Conservation (phyloP, 1,284 basidiomycete species). For the Heliocybe sulcata region DNA sequence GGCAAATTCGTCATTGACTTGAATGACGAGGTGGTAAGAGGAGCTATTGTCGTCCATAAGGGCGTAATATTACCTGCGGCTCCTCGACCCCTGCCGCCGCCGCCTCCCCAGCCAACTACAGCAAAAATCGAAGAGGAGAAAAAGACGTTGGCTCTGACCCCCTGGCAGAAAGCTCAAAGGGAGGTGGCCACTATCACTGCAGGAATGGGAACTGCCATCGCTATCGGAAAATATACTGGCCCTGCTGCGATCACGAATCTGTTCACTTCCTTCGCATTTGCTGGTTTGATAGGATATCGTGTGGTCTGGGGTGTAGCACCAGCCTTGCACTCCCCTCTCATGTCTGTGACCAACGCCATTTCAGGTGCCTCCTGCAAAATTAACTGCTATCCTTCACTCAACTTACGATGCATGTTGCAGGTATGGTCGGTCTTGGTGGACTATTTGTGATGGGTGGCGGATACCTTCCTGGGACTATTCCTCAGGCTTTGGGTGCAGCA, state of each 20-base stretch:
- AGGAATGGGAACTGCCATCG: slow-evolving; percentile 67
- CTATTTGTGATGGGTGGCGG: slow-evolving; percentile 86
- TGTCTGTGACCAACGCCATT: slow-evolving; percentile 83
- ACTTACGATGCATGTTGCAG: slow-evolving; percentile 18
- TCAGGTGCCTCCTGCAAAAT: slow-evolving; percentile 35
- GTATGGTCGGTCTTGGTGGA: slow-evolving; percentile 79
- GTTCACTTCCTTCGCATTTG: slow-evolving; percentile 74
- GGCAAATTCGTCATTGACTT: slow-evolving; percentile 61
- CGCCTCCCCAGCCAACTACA: slow-evolving; percentile 39
- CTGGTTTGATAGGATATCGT: slow-evolving; percentile 77
- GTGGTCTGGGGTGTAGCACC: slow-evolving; percentile 85
- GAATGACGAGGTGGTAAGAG: slow-evolving; percentile 77
- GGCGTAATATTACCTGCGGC: slow-evolving; percentile 60
- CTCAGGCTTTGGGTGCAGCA: slow-evolving; percentile 69
- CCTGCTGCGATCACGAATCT: slow-evolving; percentile 80
- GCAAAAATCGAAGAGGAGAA: slow-evolving; percentile 44
- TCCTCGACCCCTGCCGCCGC: slow-evolving; percentile 56
- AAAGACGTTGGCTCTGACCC: slow-evolving; percentile 59
- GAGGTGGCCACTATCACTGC: slow-evolving; percentile 67
- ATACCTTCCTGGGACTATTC: slow-evolving; percentile 72
- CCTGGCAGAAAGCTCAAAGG: slow-evolving; percentile 72
- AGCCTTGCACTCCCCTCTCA: slow-evolving; percentile 75
- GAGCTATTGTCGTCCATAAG: slow-evolving; percentile 69
- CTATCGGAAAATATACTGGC: slow-evolving; percentile 70
- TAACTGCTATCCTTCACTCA: background rate